Base-by-base conservation (phyloP, 495 filamentous ascomycete species). In the Aspergillus campestris region DNA sequence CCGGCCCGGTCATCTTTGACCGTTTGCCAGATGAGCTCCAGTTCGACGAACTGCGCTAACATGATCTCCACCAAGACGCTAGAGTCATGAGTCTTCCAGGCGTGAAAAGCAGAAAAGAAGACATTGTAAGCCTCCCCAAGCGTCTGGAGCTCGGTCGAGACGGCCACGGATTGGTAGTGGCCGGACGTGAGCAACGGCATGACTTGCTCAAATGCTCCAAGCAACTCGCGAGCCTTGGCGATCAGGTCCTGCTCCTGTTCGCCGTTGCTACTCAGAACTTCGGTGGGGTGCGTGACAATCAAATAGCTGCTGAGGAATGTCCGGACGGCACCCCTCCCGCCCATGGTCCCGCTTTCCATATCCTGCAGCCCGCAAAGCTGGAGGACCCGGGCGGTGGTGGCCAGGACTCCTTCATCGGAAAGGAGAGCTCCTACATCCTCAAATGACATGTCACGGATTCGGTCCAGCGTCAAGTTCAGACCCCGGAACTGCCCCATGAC, bases 1-100 rank as follows among this genome's bases (percentile, higher is more conserved):
- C 83, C 86, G 33, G 86, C 83, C 13, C 77, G 83, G 50, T 91
- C 86, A 60, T 94, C 81, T 54, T 97, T 97, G 58, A 97, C 91
- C 7, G 87, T 90, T 58, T 95, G 89, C 82, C 89, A 95, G 30
- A 98, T 98, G 18, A 89, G 80, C 59, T 98, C 92, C 12, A 98
- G 70, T 60, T 95, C 91, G 29, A 94, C 84, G 60, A 95, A 97
- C 60, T 95, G 89, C 37, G 89, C 82, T 18, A 97, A 73, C 92
- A 98, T 97, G 42, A 91, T 87, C 50, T 94, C 86, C 45, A 97
- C 83, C 30, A 98, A 65, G 4, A 88, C 84, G 37, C 80, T 84
- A 1, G 91, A 92, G 61, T 98, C 92, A 42, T 89, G 81, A 7
- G 88, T 78, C 61, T 96, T 95, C 92, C 92, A 98, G 8, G 89